phyloP scores from a whole-genome alignment of 2,329 filamentous ascomycete species.

The Talaromyces sp. region DNA sequence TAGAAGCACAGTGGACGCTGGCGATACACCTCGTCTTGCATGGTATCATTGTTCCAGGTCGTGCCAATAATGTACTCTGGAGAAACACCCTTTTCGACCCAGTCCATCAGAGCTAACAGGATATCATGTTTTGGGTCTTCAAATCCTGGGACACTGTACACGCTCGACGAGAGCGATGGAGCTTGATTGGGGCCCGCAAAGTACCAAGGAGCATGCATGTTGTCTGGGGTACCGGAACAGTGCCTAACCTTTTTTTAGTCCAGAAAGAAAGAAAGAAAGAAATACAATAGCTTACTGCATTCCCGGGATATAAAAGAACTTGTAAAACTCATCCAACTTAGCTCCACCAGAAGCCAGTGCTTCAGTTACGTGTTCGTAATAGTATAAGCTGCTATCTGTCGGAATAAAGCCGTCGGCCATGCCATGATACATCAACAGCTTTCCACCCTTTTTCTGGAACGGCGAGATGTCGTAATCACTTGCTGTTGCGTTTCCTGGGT shows the following conservation, averaged over 20 bases:
- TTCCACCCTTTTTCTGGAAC: constrained; percentile 10
- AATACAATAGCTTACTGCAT: neutral
- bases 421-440: constrained; percentile 15
- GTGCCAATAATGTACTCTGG: constrained; percentile 14
- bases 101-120: constrained; percentile 14
- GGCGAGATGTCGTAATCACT: constrained; percentile 10
- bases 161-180: neutral
- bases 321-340: neutral
- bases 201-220: constrained; percentile 9
- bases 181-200: constrained; percentile 6
- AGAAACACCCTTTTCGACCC: constrained; percentile 16
- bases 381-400: neutral
- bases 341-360: neutral
- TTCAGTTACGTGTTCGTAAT: neutral
- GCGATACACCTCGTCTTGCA: neutral
- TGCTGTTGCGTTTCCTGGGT: constrained; percentile 11
- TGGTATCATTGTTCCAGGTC: constrained; percentile 9
- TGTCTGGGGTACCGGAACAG: constrained; percentile 1
- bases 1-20: constrained; percentile 8
- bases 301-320: constrained; percentile 3
- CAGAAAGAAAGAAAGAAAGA: neutral
- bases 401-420: constrained; percentile 9
- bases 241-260: constrained; percentile 1
- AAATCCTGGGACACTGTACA: constrained; percentile 7
- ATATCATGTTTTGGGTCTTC: constrained; percentile 13